Base-by-base conservation (phyloP, 2,329 filamentous ascomycete species). In the Diaporthe nobilis region DNA sequence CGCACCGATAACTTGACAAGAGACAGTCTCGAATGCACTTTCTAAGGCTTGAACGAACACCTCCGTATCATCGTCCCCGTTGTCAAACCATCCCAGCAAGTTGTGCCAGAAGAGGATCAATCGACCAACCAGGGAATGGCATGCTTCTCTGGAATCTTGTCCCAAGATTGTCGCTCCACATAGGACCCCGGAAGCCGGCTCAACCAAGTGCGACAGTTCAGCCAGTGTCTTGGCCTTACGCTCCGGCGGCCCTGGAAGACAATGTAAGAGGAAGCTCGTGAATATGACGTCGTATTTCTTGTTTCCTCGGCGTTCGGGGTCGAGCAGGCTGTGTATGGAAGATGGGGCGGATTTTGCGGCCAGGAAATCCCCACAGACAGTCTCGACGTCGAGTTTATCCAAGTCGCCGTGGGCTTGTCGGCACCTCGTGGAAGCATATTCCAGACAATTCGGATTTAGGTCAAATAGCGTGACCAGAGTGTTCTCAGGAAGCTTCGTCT, bases 81-180 rank as follows among this genome's bases (percentile, higher is more conserved):
- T 55, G 31, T 55, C 67, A 12, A 55, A 57, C 34, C 67, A 71
- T 25, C 67, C 49, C 8, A 55, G 15, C n/a, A 57, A 28, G 49
- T 71, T 71, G 49, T 71, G 67, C n/a, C 49, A 55, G 25, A 57
- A 53, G 6, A 57, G 49, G 17, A 71, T 34, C 34, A 37, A 44
- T 42, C n/a, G 49, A 44, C 49, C 34, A n/a, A 57, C 8, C 34
- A 12, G 13, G 34, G 67, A 71, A 31, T 71, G 67, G 34, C 10
- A 12, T 25, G 49, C 67, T 25, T 71, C 49, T 22, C 17, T 55
- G 34, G 49, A 71, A 42, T 28, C 5, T 17, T 25, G 44, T 17
- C 67, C 49, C 37, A 71, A 44, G 10, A 70, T 57, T 42, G 49
- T 71, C 67, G 67, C 47, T 13, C 67, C 67, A 31, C 67, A 55